Percentiles rank a stretch among this genome's conserved stretches.
phyloP scores from a whole-genome alignment of 73 alveolate species.

The Uronychia binucleata region DNA sequence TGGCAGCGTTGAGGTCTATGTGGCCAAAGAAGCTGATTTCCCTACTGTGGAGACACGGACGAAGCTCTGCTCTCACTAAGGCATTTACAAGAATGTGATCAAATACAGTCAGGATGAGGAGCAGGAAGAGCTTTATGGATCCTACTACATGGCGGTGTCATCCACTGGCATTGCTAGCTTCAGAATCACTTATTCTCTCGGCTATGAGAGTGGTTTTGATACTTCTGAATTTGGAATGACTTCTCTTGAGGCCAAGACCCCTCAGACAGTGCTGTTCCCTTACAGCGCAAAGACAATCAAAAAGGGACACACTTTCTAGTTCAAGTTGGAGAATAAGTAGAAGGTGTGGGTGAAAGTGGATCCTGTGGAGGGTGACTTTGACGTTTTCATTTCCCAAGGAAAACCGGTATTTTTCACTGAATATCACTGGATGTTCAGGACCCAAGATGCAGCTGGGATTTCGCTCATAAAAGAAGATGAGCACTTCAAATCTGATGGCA shows the following conservation, averaged over 20 bases:
- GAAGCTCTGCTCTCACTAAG: neutral
- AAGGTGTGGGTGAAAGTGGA: neutral
- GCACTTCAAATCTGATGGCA: neutral
- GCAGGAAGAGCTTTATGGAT: neutral
- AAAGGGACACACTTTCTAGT: too few species aligned
- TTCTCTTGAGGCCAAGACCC: too few species aligned
- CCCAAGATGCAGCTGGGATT: neutral
- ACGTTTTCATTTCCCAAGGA: neutral
- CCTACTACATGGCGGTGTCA: neutral
- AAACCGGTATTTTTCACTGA: neutral
- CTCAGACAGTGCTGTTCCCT: too few species aligned
- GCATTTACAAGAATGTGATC: neutral
- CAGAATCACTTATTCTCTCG: too few species aligned
- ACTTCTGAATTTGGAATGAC: too few species aligned
- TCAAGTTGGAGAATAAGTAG: too few species aligned
- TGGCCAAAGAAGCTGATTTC: conserved; percentile 1
- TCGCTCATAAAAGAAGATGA: neutral
- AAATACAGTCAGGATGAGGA: neutral
- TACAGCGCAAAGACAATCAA: too few species aligned
- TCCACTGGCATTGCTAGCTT: too few species aligned
- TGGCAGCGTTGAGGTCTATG: conserved; percentile 48
- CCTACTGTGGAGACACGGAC: neutral
- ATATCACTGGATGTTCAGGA: neutral
- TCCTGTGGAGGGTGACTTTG: neutral
- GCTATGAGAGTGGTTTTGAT: too few species aligned